phyloP scores from a whole-genome alignment of 495 filamentous ascomycete genomes.

The Niebla homalea region DNA sequence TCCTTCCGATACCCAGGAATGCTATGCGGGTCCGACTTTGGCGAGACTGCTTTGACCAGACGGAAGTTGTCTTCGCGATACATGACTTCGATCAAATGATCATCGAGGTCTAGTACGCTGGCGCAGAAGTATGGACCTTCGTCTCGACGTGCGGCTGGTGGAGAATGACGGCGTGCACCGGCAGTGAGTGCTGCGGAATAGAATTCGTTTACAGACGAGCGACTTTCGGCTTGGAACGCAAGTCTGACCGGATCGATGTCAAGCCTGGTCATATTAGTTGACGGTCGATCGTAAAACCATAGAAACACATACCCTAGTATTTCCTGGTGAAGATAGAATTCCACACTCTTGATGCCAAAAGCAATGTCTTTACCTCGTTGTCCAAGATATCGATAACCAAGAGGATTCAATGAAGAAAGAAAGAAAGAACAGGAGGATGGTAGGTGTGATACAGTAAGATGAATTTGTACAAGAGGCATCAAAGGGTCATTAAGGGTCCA shows the following conservation, averaged over 20 bases:
- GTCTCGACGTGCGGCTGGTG: slow-evolving; percentile 39
- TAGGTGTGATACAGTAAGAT: slow-evolving; percentile 58
- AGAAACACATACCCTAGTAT: slow-evolving; percentile 34
- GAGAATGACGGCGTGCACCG: slow-evolving; percentile 42
- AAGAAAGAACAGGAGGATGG: slow-evolving; percentile 71
- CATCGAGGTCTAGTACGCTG: slow-evolving; percentile 46
- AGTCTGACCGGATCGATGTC: slow-evolving; percentile 42
- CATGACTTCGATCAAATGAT: slow-evolving; percentile 49
- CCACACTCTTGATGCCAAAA: slow-evolving; percentile 42
- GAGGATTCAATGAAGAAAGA: slow-evolving; percentile 56
- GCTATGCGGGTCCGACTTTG: slow-evolving; percentile 1
- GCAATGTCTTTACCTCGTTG: slow-evolving; percentile 39
- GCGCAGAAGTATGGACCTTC: slow-evolving; percentile 45
- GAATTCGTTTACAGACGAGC: slow-evolving; percentile 43
- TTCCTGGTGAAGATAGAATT: slow-evolving; percentile 46
- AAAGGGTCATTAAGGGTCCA: neutral
- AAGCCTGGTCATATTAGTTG: slow-evolving; percentile 21
- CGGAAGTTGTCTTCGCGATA: slow-evolving; percentile 23
- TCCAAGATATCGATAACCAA: slow-evolving; percentile 59
- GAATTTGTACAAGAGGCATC: slow-evolving; percentile 48
- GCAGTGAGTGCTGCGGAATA: slow-evolving; percentile 44
- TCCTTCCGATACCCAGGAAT: slow-evolving; percentile 15
- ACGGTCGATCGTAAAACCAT: neutral
- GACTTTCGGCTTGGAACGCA: slow-evolving; percentile 42
- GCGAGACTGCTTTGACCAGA: neutral